Conservation (phyloP, 306 rosid species). For the Casuarina glauca region DNA sequence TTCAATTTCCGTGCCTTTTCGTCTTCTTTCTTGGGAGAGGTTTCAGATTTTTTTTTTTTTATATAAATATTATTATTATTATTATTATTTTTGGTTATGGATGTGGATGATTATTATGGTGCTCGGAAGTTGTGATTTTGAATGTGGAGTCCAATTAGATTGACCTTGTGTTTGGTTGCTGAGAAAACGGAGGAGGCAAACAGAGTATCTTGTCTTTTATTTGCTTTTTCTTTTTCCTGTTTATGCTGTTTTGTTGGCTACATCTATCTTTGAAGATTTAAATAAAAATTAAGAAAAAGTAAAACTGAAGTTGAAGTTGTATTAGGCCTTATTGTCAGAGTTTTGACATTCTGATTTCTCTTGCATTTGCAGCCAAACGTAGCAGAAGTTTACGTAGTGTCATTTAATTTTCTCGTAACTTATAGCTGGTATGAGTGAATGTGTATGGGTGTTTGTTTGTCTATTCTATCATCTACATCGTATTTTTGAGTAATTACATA, state of each 20-base stretch:
- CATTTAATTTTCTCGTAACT: constrained; percentile 39
- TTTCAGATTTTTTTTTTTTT: constrained; percentile 7
- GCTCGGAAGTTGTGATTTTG: constrained; percentile 32
- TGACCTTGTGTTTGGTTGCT: constrained; percentile 50
- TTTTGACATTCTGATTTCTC: constrained; percentile 25
- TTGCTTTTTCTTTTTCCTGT: constrained; percentile 21
- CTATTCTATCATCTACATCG: background rate
- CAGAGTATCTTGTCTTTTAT: constrained; percentile 22
- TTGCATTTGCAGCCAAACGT: constrained; percentile 43
- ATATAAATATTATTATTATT: background rate
- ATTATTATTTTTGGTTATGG: constrained; percentile 30
- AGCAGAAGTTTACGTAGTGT: constrained; percentile 38
- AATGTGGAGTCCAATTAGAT: constrained; percentile 31
- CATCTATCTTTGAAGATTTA: background rate
- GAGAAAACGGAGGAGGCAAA: constrained; percentile 46
- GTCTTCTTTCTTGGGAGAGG: constrained; percentile 4
- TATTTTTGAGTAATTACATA: constrained; percentile 21
- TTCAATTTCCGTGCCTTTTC: constrained; percentile 35
- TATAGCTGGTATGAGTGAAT: constrained; percentile 31
- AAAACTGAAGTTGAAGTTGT: constrained; percentile 44
- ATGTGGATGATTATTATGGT: constrained; percentile 23
- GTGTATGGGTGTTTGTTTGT: constrained; percentile 16
- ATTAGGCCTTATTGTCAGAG: constrained; percentile 25
- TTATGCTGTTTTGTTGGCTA: background rate
- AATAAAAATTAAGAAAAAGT: constrained; percentile 2